Conservation (phyloP, 345 rosid genomes). For the Citrus trifoliata region DNA sequence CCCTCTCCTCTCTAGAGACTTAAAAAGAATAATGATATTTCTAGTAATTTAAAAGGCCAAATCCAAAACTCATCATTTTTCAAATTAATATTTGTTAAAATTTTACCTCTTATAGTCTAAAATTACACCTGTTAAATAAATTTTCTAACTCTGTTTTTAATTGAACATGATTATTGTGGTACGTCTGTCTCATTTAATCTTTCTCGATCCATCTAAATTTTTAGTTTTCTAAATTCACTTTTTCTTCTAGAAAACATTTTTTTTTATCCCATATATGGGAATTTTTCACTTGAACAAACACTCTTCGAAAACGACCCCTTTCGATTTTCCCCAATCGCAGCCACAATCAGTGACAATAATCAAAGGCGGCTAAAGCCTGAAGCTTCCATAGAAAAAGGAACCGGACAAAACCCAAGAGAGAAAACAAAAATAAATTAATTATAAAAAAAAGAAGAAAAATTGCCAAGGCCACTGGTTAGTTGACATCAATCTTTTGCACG, state of each 20-base stretch:
- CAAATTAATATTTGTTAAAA: too few species aligned
- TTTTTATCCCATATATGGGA: too few species aligned
- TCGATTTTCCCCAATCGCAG: not conserved
- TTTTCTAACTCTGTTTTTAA: too few species aligned
- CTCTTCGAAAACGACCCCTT: not conserved
- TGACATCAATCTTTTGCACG: not conserved
- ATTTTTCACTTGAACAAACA: not conserved
- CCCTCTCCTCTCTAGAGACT: too few species aligned
- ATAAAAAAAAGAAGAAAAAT: not conserved
- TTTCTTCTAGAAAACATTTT: not conserved
- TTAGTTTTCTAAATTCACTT: rapidly evolving
- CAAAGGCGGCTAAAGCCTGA: not conserved
- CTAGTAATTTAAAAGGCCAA: too few species aligned
- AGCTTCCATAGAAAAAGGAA: not conserved
- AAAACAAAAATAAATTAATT: not conserved
- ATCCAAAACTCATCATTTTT: too few species aligned
- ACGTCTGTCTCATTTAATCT: not conserved
- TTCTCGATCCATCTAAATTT: not conserved
- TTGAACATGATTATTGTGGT: too few species aligned
- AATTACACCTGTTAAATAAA: too few species aligned
- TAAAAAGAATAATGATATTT: too few species aligned
- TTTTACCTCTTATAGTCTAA: too few species aligned
- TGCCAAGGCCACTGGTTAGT: not conserved
- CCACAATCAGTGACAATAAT: not conserved
- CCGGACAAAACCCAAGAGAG: not conserved